phyloP scores from a whole-genome alignment of 306 rosid species.

The Elaeagnus macrophylla region DNA sequence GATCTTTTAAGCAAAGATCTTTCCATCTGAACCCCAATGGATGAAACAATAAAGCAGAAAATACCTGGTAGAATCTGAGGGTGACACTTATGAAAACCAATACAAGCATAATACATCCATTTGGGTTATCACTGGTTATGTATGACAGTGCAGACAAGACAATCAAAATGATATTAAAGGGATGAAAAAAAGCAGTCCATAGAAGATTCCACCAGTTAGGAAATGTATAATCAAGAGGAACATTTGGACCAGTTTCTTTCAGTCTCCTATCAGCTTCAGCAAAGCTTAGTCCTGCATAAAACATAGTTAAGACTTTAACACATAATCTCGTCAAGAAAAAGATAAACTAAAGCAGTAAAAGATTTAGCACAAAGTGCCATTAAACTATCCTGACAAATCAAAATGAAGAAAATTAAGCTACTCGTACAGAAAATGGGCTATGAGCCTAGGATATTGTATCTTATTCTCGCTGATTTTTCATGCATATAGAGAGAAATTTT shows the following conservation, averaged over 20 bases:
- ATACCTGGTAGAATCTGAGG: slow-evolving; percentile 74
- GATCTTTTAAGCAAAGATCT: no score
- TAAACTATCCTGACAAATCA: no score
- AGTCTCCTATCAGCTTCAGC: slow-evolving; percentile 67
- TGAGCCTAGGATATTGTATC: no score
- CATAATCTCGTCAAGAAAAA: no score
- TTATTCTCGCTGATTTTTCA: no score
- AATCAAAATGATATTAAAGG: slow-evolving; percentile 66
- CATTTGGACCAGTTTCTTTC: slow-evolving; percentile 66
- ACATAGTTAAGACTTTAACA: not conserved
- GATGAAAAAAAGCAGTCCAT: slow-evolving; percentile 71
- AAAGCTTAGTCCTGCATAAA: slow-evolving; percentile 61
- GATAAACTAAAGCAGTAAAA: no score
- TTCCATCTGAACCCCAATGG: not conserved
- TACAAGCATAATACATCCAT: slow-evolving; percentile 65
- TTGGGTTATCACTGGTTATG: slow-evolving; percentile 44
- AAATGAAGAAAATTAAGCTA: no score
- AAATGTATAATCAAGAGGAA: slow-evolving; percentile 46
- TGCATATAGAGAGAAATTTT: no score
- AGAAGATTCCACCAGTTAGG: slow-evolving; percentile 74
- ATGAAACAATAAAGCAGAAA: slow-evolving; percentile 5
- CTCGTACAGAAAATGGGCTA: no score
- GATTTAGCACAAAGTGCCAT: no score
- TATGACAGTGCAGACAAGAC: slow-evolving; percentile 58
- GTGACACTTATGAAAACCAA: slow-evolving; percentile 66